Base-by-base conservation (phyloP, 306 rosid species). In the Carpinus viminea region DNA sequence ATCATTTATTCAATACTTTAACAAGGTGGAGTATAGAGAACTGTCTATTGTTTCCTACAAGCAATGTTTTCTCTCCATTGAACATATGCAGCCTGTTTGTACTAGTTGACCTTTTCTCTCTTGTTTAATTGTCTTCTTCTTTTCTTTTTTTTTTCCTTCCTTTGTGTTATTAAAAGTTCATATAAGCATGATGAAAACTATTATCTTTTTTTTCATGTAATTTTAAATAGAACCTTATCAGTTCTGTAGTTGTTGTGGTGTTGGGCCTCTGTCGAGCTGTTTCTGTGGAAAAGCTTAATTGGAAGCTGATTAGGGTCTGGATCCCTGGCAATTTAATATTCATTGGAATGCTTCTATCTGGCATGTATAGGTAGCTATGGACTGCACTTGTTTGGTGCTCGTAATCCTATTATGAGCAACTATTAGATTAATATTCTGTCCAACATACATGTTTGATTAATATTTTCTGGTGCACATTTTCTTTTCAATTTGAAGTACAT, bases 221-320 rank as follows among this genome's bases (percentile, higher is more conserved):
- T 79, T 86, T 76, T 52, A 9, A 85, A 79, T 90, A 94, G 97
- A 94, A 94, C 88, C 87, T 92, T 56, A 89, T 92, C 43, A 87
- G 92, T 78, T 79, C 93, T 60, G 45, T 92, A 72, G 85, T 88
- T 78, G 96, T 94, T 53, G 81, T 86, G 79, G 73, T 89, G 28
- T 75, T 94, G 94, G 88, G 84, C 13, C 78, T 89, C 74, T 85
- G 76, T 73, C 88, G 95, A 78, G 73, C 76, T 41, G 84, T 89
- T 79, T 78, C 91, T 9, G 76, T 91, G 57, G 93, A 91, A 88
- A 89, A 84, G 84, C 90, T 92, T 76, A 92, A 72, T 57, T 92
- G 97, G 92, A 94, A 82, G 87, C 87, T 94, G 87, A 73, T 92
- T 71, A 87, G 88, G 87, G 87, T 86, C 80, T 94, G 98, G 98